Evolutionary conservation across 768 basidiomycete species (phyloP), one percentile per base, ranked within the genome.

Genomic region (Phlegmacium glaucopus): DNA sequence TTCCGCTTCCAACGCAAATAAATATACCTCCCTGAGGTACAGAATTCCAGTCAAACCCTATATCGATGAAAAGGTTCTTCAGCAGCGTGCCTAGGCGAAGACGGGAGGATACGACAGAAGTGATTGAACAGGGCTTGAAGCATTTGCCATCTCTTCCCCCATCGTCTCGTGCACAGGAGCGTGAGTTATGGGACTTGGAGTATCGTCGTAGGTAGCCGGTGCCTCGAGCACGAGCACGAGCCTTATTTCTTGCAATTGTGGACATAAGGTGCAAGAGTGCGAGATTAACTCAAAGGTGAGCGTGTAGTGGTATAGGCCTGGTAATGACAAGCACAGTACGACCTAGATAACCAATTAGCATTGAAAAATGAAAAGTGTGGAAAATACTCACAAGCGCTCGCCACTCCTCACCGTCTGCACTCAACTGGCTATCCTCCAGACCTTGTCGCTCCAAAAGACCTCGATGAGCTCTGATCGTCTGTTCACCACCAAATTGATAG

Each of bases 161-260:
- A 91, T 90, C 0, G 85, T 90, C 60, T 90, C 88, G 53, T 89
- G 90, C 0, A 87, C 76, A 0, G 88, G 79, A 69, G 5, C 84
- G 74, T 10, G 83, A 84, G 8, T 76, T 74, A n/a, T 79, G 77
- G 26, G 79, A 75, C 40, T 81, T 76, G 1, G 86, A 87, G 42
- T 80, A 77, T 2, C 87, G 78, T 29, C 86, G 82, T 32, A 82
- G 82, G 59, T 89, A 87, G 2, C 87, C 83, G 32, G 79, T 75
- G 0, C 86, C 84, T 13, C 75, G 76, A 7, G 77, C 76, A 18
- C 82, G 70, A 17, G 74, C 69, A 4, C 80, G 76, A n/a, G 71
- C 65, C 16, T 72, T 63, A 39, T 72, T 64, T 27, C 78, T 66
- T 2, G 70, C 65, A 8, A 63, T 64, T 16, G 61, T 75, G 7